Evolutionary conservation across 306 rosid species (phyloP).

Genomic region (Gleditsia sinensis): DNA sequence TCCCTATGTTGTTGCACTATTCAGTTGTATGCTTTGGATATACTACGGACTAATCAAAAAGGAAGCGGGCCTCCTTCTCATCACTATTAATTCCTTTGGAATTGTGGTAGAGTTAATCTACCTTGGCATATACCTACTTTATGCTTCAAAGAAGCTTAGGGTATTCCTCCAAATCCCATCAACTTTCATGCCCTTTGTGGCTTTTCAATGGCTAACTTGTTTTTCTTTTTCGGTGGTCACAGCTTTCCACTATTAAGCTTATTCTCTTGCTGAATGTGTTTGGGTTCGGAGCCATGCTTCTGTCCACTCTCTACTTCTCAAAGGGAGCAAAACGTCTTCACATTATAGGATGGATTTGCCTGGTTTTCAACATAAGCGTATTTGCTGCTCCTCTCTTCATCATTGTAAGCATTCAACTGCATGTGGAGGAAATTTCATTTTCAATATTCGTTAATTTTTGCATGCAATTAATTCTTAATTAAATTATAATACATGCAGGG

Average conservation of each 20-base stretch:
- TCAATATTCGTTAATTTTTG: neutral
- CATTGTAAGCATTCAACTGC: too few species aligned
- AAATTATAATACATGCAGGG: slow-evolving; percentile 49
- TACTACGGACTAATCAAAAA: slow-evolving; percentile 76
- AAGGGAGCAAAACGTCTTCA: slow-evolving; percentile 53
- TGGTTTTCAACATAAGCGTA: slow-evolving; percentile 66
- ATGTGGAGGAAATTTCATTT: neutral
- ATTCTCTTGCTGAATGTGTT: slow-evolving; percentile 59
- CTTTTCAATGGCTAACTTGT: too few species aligned
- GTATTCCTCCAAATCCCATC: slow-evolving; percentile 34
- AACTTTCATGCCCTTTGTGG: neutral
- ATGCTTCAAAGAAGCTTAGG: slow-evolving; percentile 68
- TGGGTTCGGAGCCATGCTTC: slow-evolving; percentile 75
- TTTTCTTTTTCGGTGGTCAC: neutral
- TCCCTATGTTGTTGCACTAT: slow-evolving; percentile 74
- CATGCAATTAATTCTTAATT: neutral
- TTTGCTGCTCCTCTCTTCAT: slow-evolving; percentile 87
- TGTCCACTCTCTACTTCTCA: slow-evolving; percentile 59
- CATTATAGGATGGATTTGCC: slow-evolving; percentile 80
- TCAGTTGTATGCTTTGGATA: slow-evolving; percentile 85
- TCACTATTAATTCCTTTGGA: slow-evolving; percentile 83
- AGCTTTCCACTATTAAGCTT: slow-evolving; percentile 65
- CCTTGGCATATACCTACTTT: slow-evolving; percentile 59
- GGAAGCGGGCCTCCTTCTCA: slow-evolving; percentile 58
- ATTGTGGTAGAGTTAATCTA: slow-evolving; percentile 63